phyloP scores from a whole-genome alignment of 2,329 filamentous ascomycete genomes.

The Sarocladium brachiariae region DNA sequence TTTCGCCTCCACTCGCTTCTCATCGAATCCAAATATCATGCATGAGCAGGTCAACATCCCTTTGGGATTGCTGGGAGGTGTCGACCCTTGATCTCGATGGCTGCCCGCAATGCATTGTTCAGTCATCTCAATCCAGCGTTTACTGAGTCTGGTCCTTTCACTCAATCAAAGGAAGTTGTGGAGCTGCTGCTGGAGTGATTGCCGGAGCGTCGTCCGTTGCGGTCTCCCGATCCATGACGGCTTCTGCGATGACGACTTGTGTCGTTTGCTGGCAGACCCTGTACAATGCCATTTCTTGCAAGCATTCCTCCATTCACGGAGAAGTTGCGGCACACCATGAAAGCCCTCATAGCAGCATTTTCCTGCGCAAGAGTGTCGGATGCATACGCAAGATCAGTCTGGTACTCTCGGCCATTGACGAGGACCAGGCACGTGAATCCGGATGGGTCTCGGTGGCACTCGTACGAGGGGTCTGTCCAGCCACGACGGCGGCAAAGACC shows the following conservation, averaged over 20 bases:
- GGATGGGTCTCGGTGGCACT: constrained; percentile 64
- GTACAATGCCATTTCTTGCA: constrained; percentile 60
- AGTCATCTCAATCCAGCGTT: too few relatives aligned
- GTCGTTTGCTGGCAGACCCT: constrained; percentile 54
- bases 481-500: constrained; percentile 91
- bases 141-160: too few relatives aligned
- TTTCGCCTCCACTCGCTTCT: background rate
- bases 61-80: background rate
- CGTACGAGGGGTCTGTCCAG: constrained; percentile 87
- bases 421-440: constrained; percentile 87
- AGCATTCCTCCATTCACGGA: constrained; percentile 94
- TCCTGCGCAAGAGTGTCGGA: constrained; percentile 80
- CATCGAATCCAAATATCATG: background rate
- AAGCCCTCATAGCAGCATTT: constrained; percentile 90
- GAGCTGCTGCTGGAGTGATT: constrained; percentile 58
- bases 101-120: background rate
- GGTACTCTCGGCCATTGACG: constrained; percentile 95
- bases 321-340: constrained; percentile 97
- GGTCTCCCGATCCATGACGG: constrained; percentile 41
- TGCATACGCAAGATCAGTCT: constrained; percentile 79
- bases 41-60: too few relatives aligned
- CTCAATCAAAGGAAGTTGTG: constrained; percentile 51
- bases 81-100: background rate
- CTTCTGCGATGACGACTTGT: constrained; percentile 43
- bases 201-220: constrained; percentile 43